Evolutionary conservation across 2,329 filamentous ascomycete genomes (phyloP).

Genomic region (Colletotrichum sp.): DNA sequence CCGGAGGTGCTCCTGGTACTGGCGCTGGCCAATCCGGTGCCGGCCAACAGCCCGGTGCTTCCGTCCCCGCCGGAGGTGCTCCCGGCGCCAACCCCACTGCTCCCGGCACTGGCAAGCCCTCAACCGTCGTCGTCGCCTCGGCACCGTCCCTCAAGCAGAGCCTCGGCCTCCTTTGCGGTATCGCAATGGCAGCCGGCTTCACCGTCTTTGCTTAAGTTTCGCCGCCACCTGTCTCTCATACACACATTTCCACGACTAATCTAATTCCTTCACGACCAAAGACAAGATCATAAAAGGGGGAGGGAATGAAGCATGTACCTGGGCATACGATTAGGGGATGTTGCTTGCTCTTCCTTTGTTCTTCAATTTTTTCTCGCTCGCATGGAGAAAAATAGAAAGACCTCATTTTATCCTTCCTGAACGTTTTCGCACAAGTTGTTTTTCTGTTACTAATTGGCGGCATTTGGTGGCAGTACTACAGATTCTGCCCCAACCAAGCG

Average conservation of each 20-base stretch:
- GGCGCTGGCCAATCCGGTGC: not conserved
- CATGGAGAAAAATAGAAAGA: not conserved
- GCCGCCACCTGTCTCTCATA: not conserved
- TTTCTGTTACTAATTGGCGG: constrained; percentile 4
- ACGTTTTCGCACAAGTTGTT: not conserved
- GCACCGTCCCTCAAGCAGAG: constrained; percentile 31
- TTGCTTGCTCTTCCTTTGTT: not conserved
- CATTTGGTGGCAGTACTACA: constrained; percentile 1
- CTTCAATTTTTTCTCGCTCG: not conserved
- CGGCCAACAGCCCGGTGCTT: not conserved
- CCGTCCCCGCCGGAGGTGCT: not conserved
- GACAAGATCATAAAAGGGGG: not conserved
- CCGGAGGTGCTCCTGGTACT: not conserved
- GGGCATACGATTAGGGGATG: not conserved
- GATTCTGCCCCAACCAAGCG: not conserved
- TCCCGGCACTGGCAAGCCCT: not conserved
- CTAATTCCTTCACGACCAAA: constrained; percentile 3
- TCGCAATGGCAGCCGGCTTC: constrained; percentile 29
- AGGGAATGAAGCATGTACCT: not conserved
- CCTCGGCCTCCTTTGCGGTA: constrained; percentile 27
- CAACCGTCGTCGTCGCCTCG: not conserved
- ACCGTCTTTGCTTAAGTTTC: not conserved
- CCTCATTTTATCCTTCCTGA: not conserved
- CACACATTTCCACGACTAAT: not conserved
- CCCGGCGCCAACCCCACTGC: not conserved